Base-by-base conservation (phyloP, 139 green algal species). In the Volvox africanus region DNA sequence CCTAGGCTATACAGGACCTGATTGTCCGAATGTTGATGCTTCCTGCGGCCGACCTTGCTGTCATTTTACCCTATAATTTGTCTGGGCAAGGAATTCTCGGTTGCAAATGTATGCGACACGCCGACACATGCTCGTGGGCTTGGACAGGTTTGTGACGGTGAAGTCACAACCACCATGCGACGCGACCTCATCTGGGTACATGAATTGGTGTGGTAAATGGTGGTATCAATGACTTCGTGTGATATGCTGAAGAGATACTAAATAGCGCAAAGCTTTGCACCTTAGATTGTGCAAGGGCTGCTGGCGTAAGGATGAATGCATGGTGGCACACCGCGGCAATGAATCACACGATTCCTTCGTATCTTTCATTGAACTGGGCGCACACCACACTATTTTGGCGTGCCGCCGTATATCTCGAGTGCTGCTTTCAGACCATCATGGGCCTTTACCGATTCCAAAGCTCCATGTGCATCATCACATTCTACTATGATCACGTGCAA, bases 211-310 rank as follows among this genome's bases (percentile, higher is more conserved):
- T 44, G 36, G 78, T 67, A 22, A 61, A 20, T 3, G 36, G 78
- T 84, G 78, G 78, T 84, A 36, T 84, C 20, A 33, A 84, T 84
- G 78, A 84, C 37, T 84, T 18, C 78, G 78, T 84, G 78, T 84
- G 78, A 84, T 84, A 84, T 30, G 78, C 78, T 67, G 78, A 65
- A 24, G 78, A 18, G 76, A 1, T 22, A 68, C 78, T 84, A 68
- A 20, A 35, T 28, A 61, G 37, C 78, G 36, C 36, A 35, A 44
- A 32, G 36, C 78, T 68, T 2, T 67, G 36, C 78, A 65, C 62
- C 21, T 20, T 19, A 55, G 78, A 0, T 33, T 84, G 78, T 68
- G 78, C 35, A n/a, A 68, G 37, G 78, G 78, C 22, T 37, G 1
- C 36, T 44, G 11, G n/a, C 30, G 73, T 19, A 44, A 35, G 24